phyloP scores from a whole-genome alignment of 768 basidiomycete genomes.

The Calocybe cyanea region DNA sequence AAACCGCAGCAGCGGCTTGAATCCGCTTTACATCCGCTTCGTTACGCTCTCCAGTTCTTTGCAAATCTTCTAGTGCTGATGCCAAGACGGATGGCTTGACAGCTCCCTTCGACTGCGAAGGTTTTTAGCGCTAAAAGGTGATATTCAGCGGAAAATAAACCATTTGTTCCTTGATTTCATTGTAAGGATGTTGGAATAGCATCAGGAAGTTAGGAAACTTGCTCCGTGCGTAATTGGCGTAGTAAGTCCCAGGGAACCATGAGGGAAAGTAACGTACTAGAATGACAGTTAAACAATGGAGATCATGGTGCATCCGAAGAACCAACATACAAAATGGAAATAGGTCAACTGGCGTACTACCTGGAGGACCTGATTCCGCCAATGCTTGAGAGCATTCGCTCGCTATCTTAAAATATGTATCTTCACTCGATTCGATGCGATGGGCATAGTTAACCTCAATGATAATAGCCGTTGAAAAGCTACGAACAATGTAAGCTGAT shows the following conservation, averaged over 20 bases:
- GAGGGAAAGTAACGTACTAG: slow-evolving; percentile 11
- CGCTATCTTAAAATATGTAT: too few species aligned
- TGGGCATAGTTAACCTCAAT: too few species aligned
- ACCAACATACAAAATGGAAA: slow-evolving; percentile 19
- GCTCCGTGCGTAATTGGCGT: slow-evolving; percentile 11
- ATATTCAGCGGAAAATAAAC: slow-evolving; percentile 1
- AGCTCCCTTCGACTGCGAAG: slow-evolving; percentile 11
- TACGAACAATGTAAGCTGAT: too few species aligned
- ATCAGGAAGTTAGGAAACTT: slow-evolving; percentile 3
- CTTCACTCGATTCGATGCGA: too few species aligned
- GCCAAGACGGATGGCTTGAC: slow-evolving; percentile 18
- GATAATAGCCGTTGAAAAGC: too few species aligned
- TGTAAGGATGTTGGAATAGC: slow-evolving; percentile 11
- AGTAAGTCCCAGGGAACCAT: slow-evolving; percentile 21
- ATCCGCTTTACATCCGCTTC: slow-evolving; percentile 8
- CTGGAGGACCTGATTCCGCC: slow-evolving; percentile 13
- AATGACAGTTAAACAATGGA: not conserved
- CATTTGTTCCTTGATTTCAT: slow-evolving; percentile 12
- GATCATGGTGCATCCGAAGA: not conserved
- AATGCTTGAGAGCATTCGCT: too few species aligned
- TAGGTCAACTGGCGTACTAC: slow-evolving; percentile 18
- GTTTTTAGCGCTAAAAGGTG: not conserved
- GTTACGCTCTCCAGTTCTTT: not conserved
- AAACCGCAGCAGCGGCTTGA: slow-evolving; percentile 14
- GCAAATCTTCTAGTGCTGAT: slow-evolving; percentile 13